A percentile compares a stretch with the other conserved stretches of the same genome.
phyloP scores from a whole-genome alignment of 2,329 filamentous ascomycete genomes.

The Periconia macrospinosa region DNA sequence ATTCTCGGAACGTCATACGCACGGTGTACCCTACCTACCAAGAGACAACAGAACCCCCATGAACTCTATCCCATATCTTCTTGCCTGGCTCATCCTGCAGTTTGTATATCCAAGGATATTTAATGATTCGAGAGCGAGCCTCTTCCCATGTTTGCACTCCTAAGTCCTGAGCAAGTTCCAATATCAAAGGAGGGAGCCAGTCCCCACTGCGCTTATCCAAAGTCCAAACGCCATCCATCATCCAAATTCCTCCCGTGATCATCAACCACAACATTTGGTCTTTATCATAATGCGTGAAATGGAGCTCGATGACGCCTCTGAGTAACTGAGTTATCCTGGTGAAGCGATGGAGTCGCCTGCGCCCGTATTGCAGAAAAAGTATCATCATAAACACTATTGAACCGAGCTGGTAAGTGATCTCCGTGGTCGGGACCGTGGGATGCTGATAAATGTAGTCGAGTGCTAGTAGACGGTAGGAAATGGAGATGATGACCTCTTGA shows the following conservation, averaged over 20 bases:
- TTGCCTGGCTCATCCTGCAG: neutral
- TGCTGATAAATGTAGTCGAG: neutral
- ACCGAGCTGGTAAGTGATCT: slow-evolving; percentile 1
- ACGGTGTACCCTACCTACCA: too few relatives aligned
- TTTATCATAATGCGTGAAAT: neutral
- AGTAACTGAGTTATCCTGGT: neutral
- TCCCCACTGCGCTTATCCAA: neutral
- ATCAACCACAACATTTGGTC: slow-evolving; percentile 1
- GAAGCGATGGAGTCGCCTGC: neutral
- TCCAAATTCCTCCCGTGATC: neutral
- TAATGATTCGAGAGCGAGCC: neutral
- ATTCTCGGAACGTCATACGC: too few relatives aligned
- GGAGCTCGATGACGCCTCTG: neutral
- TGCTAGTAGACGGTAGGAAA: slow-evolving; percentile 1
- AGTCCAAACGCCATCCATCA: slow-evolving; percentile 1
- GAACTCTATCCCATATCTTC: neutral
- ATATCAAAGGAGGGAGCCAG: neutral
- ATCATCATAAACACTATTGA: slow-evolving; percentile 3
- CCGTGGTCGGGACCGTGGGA: neutral
- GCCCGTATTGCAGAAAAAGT: slow-evolving; percentile 4
- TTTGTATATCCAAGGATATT: neutral
- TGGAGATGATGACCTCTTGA: slow-evolving; percentile 2
- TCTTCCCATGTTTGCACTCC: neutral
- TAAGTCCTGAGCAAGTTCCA: neutral
- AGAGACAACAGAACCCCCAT: neutral